phyloP scores from a whole-genome alignment of 2,329 filamentous ascomycete species.

The Aspergillus felis region DNA sequence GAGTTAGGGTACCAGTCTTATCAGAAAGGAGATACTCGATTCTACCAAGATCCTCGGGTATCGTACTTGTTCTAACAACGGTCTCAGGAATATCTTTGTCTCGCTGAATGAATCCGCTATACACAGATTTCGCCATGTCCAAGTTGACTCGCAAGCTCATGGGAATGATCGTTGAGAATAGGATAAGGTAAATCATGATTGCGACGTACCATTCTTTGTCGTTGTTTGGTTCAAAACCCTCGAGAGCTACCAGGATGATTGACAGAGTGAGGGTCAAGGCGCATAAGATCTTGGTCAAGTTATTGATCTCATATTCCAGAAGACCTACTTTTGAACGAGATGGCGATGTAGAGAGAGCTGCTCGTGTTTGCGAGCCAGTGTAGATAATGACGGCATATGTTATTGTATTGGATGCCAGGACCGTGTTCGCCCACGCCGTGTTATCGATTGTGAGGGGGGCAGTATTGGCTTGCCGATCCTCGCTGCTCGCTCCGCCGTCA shows the following conservation, averaged over 20 bases:
- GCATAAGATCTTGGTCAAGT: conserved; percentile 92
- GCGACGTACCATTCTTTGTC: conserved; percentile 79
- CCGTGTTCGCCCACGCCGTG: conserved; percentile 97
- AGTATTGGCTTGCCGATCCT: conserved; percentile 46
- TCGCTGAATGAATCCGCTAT: conserved; percentile 90
- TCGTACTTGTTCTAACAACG: conserved; percentile 92
- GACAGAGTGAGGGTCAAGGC: conserved; percentile 82
- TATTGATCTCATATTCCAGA: conserved; percentile 94
- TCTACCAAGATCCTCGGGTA: conserved; percentile 90
- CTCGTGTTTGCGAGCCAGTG: conserved; percentile 89
- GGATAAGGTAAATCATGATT: conserved; percentile 94
- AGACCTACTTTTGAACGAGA: conserved; percentile 92
- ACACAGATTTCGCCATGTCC: conserved; percentile 94
- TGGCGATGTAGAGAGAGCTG: conserved; percentile 85
- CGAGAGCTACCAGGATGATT: conserved; percentile 78
- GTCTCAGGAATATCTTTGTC: conserved; percentile 87
- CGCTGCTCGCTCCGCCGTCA: conserved; percentile 14
- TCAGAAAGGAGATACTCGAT: conserved; percentile 96
- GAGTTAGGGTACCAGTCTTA: conserved; percentile 96
- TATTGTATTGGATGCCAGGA: conserved; percentile 86
- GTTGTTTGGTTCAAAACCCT: conserved; percentile 64
- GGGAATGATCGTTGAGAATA: conserved; percentile 98
- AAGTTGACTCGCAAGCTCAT: conserved; percentile 95
- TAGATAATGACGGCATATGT: conserved; percentile 90
- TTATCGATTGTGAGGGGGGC: conserved; percentile 88